Evolutionary conservation across 495 filamentous ascomycete species (phyloP), one percentile per base, ranked within the genome.

Genomic region (Penicillium paradoxum): DNA sequence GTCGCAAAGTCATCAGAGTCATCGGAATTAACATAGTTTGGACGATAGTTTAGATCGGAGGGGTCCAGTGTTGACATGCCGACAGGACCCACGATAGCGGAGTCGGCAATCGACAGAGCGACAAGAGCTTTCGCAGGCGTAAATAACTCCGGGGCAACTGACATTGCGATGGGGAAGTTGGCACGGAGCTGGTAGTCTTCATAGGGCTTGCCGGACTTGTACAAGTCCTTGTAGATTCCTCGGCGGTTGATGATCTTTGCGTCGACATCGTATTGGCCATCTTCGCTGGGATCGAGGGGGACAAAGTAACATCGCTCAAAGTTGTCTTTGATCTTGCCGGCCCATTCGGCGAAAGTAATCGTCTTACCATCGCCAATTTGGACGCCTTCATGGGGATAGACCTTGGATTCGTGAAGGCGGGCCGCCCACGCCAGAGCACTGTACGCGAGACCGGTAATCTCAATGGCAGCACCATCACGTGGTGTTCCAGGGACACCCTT

Each of bases 1-100:
- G 90, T 97, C 1, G 85, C 79, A 63, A 96, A 97, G 64, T 96
- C 88, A 32, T 78, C 81, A 10, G 83, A 89, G 68, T 99, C 95
- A 65, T 97, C 91, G 38, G 86, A 87, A 72, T 99, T 99, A 73
- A 83, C 84, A 74, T 99, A 99, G 74, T 91, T 85, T 0, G 90
- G 90, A 6, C 87, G 84, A 68, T 99, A 99, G 64, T 97, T 95
- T 27, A 88, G 74, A 66, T 99, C 95, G 6, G 74, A 74, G 3
- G 95, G 92, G 62, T 97, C 95, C 14, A 99, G 86, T 3, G 95
- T 99, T 5, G 91, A 89, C 86, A 99, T 95, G 46, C 95, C 95
- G 1, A 87, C 85, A 0, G 95, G 95, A 1, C 95, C 95, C 19
- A 85, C 82, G 6, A 99, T 78, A 6, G 78, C 78, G 22, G 80